Conservation (phyloP, 2,329 filamentous ascomycete species). For the Pseudocercospora fuligena region DNA sequence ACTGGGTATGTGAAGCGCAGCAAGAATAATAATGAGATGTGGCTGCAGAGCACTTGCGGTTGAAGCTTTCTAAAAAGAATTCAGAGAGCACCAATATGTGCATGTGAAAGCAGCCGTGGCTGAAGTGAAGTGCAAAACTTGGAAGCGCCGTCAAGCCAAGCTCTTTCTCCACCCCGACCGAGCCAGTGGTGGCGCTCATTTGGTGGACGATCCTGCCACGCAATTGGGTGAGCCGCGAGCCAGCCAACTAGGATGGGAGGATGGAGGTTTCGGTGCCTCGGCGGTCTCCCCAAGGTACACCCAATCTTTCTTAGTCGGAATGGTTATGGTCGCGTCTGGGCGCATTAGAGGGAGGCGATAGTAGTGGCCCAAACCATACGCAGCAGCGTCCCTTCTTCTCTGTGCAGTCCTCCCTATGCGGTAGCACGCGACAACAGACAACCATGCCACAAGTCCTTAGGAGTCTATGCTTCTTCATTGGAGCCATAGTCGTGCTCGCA, state of each 20-base stretch:
- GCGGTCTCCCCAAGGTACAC: conserved; percentile 1
- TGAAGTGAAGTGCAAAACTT: background rate
- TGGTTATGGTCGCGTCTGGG: conserved; percentile 6
- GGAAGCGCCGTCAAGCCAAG: background rate
- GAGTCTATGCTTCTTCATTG: conserved; percentile 20
- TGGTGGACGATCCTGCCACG: background rate
- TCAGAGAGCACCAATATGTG: background rate
- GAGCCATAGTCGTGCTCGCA: conserved; percentile 20
- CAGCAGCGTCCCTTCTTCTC: conserved; percentile 6
- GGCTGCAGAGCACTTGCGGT: background rate
- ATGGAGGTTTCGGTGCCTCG: conserved; percentile 6
- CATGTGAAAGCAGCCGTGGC: background rate
- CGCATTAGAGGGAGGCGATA: conserved; percentile 3
- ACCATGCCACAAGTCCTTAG: conserved; percentile 2
- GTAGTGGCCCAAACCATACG: background rate
- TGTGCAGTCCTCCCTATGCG: conserved; percentile 1
- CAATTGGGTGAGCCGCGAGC: background rate
- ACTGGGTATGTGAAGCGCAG: background rate
- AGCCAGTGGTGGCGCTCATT: background rate
- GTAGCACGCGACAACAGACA: background rate
- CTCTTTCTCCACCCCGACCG: background rate
- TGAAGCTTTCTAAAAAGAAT: background rate
- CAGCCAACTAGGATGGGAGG: background rate
- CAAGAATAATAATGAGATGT: background rate
- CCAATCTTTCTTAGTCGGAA: conserved; percentile 2